A percentile compares a stretch with the other conserved stretches of the same genome.
Evolutionary conservation across 768 basidiomycete species (phyloP).

Genomic region (Sutorius australiensis): DNA sequence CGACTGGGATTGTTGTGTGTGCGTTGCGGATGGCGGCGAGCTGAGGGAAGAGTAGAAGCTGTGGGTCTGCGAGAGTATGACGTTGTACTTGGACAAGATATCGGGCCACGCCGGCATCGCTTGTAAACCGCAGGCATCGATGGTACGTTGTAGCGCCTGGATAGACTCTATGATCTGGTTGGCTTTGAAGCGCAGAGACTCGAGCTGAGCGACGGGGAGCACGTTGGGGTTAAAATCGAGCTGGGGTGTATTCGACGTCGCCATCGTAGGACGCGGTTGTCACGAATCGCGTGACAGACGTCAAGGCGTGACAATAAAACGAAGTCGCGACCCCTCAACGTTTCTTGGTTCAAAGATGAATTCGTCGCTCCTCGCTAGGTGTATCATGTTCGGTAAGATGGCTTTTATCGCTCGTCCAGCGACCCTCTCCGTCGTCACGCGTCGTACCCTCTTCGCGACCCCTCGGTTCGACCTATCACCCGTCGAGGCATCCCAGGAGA

Average conservation of each 20-base stretch:
- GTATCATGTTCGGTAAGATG: not conserved
- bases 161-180: slow-evolving; percentile 80
- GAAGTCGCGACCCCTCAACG: not conserved
- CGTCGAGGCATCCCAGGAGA: not conserved
- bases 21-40: slow-evolving; percentile 29
- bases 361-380: slow-evolving; percentile 15
- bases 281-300: slow-evolving; percentile 11
- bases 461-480: slow-evolving; percentile 11
- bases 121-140: slow-evolving; percentile 53
- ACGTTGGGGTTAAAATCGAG: slow-evolving; percentile 28
- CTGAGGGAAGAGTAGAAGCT: slow-evolving; percentile 66
- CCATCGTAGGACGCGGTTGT: not conserved
- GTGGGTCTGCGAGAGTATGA: slow-evolving; percentile 79
- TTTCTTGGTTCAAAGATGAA: slow-evolving; percentile 2
- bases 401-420: not conserved
- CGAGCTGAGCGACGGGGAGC: slow-evolving; percentile 65
- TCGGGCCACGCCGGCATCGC: slow-evolving; percentile 85
- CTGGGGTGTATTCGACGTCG: not conserved
- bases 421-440: slow-evolving; percentile 6
- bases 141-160: slow-evolving; percentile 54
- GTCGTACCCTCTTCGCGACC: slow-evolving; percentile 28
- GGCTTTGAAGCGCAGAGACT: slow-evolving; percentile 73
- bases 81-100: slow-evolving; percentile 80
- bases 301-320: slow-evolving; percentile 13
- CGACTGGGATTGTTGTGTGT: slow-evolving; percentile 11